Base-by-base conservation (phyloP, 2,329 filamentous ascomycete species). In the Sporothrix mexicana region DNA sequence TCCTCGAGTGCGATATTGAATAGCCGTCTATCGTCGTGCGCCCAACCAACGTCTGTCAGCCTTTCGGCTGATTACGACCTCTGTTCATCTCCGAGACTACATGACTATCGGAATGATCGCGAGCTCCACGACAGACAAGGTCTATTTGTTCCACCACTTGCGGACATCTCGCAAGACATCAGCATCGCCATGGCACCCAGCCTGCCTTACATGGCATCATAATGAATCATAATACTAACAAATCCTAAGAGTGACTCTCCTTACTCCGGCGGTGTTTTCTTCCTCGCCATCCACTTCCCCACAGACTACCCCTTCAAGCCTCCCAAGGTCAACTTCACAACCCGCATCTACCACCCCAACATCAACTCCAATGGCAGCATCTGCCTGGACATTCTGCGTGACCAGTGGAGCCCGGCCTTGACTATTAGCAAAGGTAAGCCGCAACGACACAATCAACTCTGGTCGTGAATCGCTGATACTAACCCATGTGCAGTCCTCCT, bases 231-330 rank as follows among this genome's bases (percentile, higher is more conserved):
- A 10, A 62, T 76, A 74, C 81, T 84, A 77, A 82, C 77, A 36
- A 55, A 55, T n/a, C 57, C 70, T 41, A 79, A 97, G 94, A 89
- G 92, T 83, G 96, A 98, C 84, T 98, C 94, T 81, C 96, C 96
- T 83, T 99, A 98, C 88, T 94, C 95, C 69, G 95, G 95, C 83
- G 96, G 96, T 81, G 95, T 99, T 79, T 99, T 99, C 89, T 99
- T 99, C 91, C 90, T 99, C 77, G 92, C 93, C 78, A 99, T 99
- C 82, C 94, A 98, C 86, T 98, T 99, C 88, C 96, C 96, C 78
- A 99, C 96, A 88, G 96, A 99, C 88, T 99, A 99, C 85, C 96
- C 96, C 57, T 99, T 99, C 90, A 99, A 99, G 92, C 96, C 96
- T 76, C 96, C 96, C 79, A 99, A 99, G 90, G 95, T 99, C 85